Evolutionary conservation across 495 filamentous ascomycete species (phyloP), one percentile per base, ranked within the genome.

Genomic region (Tuber borchii): DNA sequence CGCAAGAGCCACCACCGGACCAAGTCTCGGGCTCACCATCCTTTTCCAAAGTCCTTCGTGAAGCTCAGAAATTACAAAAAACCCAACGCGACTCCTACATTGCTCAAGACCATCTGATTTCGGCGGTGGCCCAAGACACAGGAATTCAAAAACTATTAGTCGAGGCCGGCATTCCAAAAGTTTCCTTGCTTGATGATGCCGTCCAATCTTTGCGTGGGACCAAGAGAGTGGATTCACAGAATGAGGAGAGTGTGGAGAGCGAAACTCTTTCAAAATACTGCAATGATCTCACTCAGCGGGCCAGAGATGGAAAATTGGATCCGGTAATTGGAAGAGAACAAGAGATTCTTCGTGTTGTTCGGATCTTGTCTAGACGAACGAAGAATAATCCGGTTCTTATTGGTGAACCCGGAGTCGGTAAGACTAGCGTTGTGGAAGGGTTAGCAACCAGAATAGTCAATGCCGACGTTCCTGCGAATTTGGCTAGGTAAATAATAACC

Each of bases 371-470:
- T 19, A 88, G 95, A 78, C 89, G 95, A 79, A 98, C 95, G 71
- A 99, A 99, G 89, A 99, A 99, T 87, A 99, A 99, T 83, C 95
- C 95, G 5, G 95, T 97, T 22, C 88, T 99, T 76, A 93, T 93
- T 75, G 95, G 95, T 84, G 95, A 98, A 83, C 95, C 95, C 14
- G 95, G 95, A 90, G 95, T 99, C 22, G 95, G 95, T 79, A 99
- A 99, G 86, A 99, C 95, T 19, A 97, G 95, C 4, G 93, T 99
- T 72, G 94, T 97, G 44, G 95, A 99, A 86, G 96, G 95, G 79
- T 88, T 99, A n/a, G 95, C 95, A 14, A 91, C 90, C 81, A 90
- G 95, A 40, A 98, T 99, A 73, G 93, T 97, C 85, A 97, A 99
- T 80, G 89, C 91, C 65, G 95, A 98, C 87, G 91, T 99, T 0